Evolutionary conservation across 2,329 filamentous ascomycete genomes (phyloP).

Genomic region (Seiridium cupressi): DNA sequence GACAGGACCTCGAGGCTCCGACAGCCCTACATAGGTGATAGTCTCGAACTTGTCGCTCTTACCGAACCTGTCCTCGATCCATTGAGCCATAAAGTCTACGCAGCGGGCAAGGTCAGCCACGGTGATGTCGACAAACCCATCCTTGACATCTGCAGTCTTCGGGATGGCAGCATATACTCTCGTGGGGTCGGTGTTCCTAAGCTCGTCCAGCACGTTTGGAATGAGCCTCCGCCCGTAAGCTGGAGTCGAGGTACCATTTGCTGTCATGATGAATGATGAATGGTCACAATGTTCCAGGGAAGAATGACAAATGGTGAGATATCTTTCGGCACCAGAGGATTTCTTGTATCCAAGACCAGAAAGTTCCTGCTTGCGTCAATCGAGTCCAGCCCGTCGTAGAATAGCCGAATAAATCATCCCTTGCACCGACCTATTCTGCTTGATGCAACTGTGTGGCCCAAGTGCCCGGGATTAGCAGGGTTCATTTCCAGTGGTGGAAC

Average conservation of each 20-base stretch:
- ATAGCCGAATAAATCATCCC: too few relatives aligned
- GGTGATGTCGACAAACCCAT: constrained; percentile 15
- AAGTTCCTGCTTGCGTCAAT: too few relatives aligned
- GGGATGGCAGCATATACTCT: constrained; percentile 14
- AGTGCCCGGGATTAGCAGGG: too few relatives aligned
- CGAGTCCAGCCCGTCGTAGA: too few relatives aligned
- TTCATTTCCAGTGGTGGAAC: too few relatives aligned
- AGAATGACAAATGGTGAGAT: neutral
- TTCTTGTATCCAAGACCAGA: too few relatives aligned
- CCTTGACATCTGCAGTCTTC: constrained; percentile 8
- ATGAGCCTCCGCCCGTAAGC: constrained; percentile 14
- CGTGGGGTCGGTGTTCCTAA: constrained; percentile 6
- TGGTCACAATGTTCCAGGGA: too few relatives aligned
- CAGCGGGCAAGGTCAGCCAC: constrained; percentile 14
- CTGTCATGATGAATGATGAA: neutral
- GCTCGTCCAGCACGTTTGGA: constrained; percentile 11
- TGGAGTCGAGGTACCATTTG: neutral
- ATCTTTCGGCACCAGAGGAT: too few relatives aligned
- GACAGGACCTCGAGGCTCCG: constrained; percentile 28
- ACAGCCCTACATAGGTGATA: constrained; percentile 19
- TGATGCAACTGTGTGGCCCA: too few relatives aligned
- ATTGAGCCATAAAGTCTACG: constrained; percentile 22
- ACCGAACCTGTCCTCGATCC: constrained; percentile 21
- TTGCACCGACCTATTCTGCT: too few relatives aligned
- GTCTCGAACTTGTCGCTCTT: constrained; percentile 18